Base-by-base conservation (phyloP, 2,329 filamentous ascomycete species). In the Colletotrichum costaricense region DNA sequence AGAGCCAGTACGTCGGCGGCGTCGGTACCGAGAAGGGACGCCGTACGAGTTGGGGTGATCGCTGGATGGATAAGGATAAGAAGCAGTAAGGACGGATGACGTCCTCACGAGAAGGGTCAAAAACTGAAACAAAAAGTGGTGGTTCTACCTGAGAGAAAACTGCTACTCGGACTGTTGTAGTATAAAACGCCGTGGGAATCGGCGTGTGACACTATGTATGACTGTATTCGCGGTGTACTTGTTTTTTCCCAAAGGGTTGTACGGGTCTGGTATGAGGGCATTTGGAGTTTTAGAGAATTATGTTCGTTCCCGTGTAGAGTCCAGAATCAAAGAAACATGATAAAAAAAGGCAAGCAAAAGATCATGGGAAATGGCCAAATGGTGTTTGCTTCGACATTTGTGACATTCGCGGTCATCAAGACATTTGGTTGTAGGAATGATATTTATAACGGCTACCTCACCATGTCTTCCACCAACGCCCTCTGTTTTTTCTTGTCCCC, bases 1-100 rank as follows among this genome's bases (percentile, higher is more conserved):
- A 94, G 83, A 87, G 87, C 75, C 88, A 86, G 76, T 94, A 89
- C 79, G 89, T 87, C 1, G 90, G 89, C 9, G 90, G 90, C 24
- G 88, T 89, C n/a, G 91, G 90, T 4, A 85, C 82, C 14, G 87
- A 88, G 69, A 84, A 84, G 73, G 84, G 82, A 1, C 79, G 83
- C 33, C 81, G 79, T 35, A 77, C 75, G 46, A 74, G 79, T 54
- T 80, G 78, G 75, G 73, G 76, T 52, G 78, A 81, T 64, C 80
- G 84, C 60, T 84, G 83, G 79, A 78, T 79, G 46, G 82, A 86
- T 62, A 76, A 63, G 73, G 76, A 63, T 11, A 46, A 46, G 63
- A 60, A 38, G 33, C 28, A 30, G 14, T 57, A 30, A 14, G 7
- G 4, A 12, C n/a, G 7, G 2, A 12, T 33, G 26, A 49, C 14